A percentile compares a stretch with the other conserved stretches of the same genome.
Evolutionary conservation across 2,329 filamentous ascomycete species (phyloP).

Genomic region (Hymenoscyphus fructigenus): DNA sequence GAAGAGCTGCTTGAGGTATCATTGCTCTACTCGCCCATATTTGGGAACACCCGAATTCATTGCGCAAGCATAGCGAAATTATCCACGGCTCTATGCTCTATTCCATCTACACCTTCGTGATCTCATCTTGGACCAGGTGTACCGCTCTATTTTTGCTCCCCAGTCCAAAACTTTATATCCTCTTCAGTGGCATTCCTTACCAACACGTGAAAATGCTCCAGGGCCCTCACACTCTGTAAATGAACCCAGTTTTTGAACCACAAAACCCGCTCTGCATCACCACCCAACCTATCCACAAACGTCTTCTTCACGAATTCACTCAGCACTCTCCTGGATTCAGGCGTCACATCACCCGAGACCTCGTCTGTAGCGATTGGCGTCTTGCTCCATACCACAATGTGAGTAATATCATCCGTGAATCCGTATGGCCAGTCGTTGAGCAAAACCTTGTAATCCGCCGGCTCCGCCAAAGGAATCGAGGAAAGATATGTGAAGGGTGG

Average conservation of each 20-base stretch:
- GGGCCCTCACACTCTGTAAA: constrained; percentile 80
- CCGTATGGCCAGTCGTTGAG: constrained; percentile 96
- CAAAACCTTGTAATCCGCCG: constrained; percentile 66
- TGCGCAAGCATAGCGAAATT: no score
- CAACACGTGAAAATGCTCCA: constrained; percentile 88
- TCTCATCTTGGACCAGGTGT: background rate
- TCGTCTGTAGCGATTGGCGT: constrained; percentile 73
- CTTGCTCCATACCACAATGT: constrained; percentile 91
- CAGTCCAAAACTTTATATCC: constrained; percentile 54
- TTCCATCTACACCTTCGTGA: background rate
- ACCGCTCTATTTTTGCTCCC: constrained; percentile 10
- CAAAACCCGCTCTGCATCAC: constrained; percentile 52
- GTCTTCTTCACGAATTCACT: constrained; percentile 66
- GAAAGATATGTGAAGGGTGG: constrained; percentile 51
- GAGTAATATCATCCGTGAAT: constrained; percentile 62
- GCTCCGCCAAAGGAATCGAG: constrained; percentile 48
- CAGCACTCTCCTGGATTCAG: constrained; percentile 62
- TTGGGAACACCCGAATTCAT: background rate
- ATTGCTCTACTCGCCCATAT: background rate
- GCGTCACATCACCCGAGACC: constrained; percentile 69
- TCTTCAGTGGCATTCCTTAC: constrained; percentile 55
- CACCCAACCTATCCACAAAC: constrained; percentile 61
- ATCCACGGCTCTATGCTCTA: background rate
- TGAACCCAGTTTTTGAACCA: constrained; percentile 97
- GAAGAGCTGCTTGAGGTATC: constrained; percentile 28